Percentiles rank a stretch among this genome's conserved stretches.
These are phyloP conservation scores for Silybum marianum DNA, from an alignment of 129 eudicot genomes.

Conservation along the genomic window DNA sequence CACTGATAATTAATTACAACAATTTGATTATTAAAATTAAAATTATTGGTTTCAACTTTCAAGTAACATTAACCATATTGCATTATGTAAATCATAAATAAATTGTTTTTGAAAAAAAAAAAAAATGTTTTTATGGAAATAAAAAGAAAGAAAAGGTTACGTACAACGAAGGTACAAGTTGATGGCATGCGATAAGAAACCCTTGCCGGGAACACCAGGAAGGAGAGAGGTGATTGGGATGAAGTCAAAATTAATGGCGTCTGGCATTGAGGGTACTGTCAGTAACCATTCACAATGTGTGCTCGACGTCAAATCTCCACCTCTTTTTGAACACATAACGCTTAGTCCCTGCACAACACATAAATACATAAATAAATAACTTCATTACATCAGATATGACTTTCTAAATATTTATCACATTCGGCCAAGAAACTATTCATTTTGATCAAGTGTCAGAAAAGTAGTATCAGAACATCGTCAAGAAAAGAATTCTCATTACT, in stretches of 20 bases:
- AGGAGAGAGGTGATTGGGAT: slow-evolving; percentile 91
- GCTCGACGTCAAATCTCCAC: slow-evolving; percentile 63
- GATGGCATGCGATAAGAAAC: slow-evolving; percentile 93
- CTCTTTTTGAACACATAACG: slow-evolving; percentile 73
- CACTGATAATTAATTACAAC: not conserved
- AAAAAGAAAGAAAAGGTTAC: slow-evolving; percentile 14
- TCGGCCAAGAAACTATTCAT: not conserved
- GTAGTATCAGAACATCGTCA: not conserved
- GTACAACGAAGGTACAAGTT: slow-evolving; percentile 88
- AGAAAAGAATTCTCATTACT: not conserved
- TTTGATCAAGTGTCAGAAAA: not conserved
- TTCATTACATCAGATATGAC: not conserved
- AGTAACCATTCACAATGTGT: slow-evolving; percentile 84
- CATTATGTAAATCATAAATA: not conserved
- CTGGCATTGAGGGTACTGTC: slow-evolving; percentile 79
- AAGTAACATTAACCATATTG: not conserved
- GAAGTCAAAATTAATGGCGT: slow-evolving; percentile 74
- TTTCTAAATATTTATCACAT: not conserved
- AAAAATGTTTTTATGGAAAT: not conserved
- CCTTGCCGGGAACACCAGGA: slow-evolving; percentile 75
- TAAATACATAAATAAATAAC: not conserved
- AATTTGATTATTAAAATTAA: not conserved
- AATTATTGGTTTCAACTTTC: not conserved
- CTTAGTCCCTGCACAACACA: slow-evolving; percentile 62
- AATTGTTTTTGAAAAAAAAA: not conserved